Evolutionary conservation across 2,329 filamentous ascomycete species (phyloP), one percentile per base, ranked within the genome.

Genomic region (Biscogniauxia marginata): DNA sequence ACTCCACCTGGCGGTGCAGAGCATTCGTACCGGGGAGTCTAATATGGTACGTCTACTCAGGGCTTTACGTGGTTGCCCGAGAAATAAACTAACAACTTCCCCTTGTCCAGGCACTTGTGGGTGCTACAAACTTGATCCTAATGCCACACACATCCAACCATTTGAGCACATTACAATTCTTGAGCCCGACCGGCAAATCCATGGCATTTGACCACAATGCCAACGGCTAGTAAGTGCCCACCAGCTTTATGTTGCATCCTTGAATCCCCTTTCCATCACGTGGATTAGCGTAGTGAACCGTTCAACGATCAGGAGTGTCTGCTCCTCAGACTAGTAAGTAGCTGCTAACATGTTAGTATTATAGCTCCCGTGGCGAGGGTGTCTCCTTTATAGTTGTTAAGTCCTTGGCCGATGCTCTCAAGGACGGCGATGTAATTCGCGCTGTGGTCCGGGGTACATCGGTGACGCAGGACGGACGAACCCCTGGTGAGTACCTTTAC

Each of bases 341-440:
- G 59, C 24, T 63, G 65, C 24, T 79, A 73, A 8, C 71, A 73
- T 53, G 78, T 77, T 0, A 80, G 79, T 23, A 21, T 45, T 2
- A 8, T 20, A 62, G 60, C 64, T 79, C 73, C 1, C 73, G 80
- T 22, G 80, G 79, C 4, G 81, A 84, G 60, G 81, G 79, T 7
- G 70, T 77, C 22, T 77, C 70, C 0, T 69, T 75, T 20, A 58
- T 84, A 9, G 60, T 82, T 1, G 61, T 84, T 2, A 83, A 83
- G 66, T 74, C 70, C 1, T 67, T 83, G 2, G 71, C 71, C 4
- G 73, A 76, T 53, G 80, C 80, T 3, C 50, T 82, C 5, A 59
- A 64, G 30, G 78, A 78, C 55, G 73, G 74, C 11, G 76, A 83
- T 63, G 71, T 71, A 1, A 71, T 77, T 43, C 69, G 71, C 51